phyloP scores from a whole-genome alignment of 2,329 filamentous ascomycete species.

The Alternaria sp. region DNA sequence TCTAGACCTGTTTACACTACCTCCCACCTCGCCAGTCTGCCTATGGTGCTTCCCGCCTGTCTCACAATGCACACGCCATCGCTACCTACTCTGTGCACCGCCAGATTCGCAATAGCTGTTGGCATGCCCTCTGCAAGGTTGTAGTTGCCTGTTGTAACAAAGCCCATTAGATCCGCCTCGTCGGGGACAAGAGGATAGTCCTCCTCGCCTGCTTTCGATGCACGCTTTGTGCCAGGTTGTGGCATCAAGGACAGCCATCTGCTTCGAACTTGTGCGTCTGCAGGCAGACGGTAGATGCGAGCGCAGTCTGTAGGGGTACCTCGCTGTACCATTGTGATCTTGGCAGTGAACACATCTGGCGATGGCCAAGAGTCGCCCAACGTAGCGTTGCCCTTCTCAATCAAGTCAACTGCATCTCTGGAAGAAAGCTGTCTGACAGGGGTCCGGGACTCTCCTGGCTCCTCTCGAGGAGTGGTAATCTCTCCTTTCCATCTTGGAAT shows the following conservation, averaged over 20 bases:
- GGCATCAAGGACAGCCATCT: slow-evolving; percentile 74
- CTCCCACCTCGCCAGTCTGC: slow-evolving; percentile 83
- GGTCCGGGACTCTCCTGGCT: slow-evolving; percentile 22
- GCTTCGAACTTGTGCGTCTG: slow-evolving; percentile 63
- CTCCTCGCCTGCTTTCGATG: slow-evolving; percentile 39
- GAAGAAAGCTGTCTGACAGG: slow-evolving; percentile 34
- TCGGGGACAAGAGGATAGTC: slow-evolving; percentile 74
- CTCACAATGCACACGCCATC: slow-evolving; percentile 77
- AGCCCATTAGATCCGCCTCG: slow-evolving; percentile 82
- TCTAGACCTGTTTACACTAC: slow-evolving; percentile 54
- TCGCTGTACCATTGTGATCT: slow-evolving; percentile 71
- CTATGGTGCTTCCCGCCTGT: slow-evolving; percentile 79
- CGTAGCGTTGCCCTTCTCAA: slow-evolving; percentile 7
- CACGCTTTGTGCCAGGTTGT: slow-evolving; percentile 30
- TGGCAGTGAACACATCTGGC: slow-evolving; percentile 64
- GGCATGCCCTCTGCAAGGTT: slow-evolving; percentile 79
- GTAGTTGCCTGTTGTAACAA: slow-evolving; percentile 86
- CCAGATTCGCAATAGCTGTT: slow-evolving; percentile 76
- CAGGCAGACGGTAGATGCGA: slow-evolving; percentile 86
- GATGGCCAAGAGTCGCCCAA: slow-evolving; percentile 6
- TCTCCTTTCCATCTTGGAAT: slow-evolving; percentile 47
- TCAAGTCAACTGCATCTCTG: slow-evolving; percentile 39
- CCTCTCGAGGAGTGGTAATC: slow-evolving; percentile 8
- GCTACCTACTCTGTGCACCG: slow-evolving; percentile 64
- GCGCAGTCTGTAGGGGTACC: slow-evolving; percentile 77